Conservation (phyloP, 2,329 filamentous ascomycete species). For the Macroventuria anomochaeta region DNA sequence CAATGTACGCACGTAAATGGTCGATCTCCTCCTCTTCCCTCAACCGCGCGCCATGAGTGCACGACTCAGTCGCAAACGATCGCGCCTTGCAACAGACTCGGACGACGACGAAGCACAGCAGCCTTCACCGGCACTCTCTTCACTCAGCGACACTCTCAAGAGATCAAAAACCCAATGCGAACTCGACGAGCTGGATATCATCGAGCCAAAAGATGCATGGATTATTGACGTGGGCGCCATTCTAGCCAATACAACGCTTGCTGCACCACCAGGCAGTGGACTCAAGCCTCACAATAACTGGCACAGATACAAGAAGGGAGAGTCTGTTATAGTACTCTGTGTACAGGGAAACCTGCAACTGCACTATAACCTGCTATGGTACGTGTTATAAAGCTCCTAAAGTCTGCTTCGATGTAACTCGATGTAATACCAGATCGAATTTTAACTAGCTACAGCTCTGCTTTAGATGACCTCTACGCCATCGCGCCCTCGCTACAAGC, state of each 20-base stretch:
- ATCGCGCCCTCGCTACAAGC: constrained; percentile 44
- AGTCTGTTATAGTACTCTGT: constrained; percentile 39
- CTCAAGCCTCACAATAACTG: constrained; percentile 39
- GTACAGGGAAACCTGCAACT: constrained; percentile 45
- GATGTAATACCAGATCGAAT: neutral
- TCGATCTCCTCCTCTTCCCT: constrained; percentile 21
- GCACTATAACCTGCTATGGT: constrained; percentile 48
- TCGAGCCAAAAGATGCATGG: constrained; percentile 41
- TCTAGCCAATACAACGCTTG: constrained; percentile 36
- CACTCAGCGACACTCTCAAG: constrained; percentile 39
- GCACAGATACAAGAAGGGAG: constrained; percentile 24
- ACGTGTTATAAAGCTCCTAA: constrained; percentile 4
- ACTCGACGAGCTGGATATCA: constrained; percentile 44
- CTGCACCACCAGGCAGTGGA: constrained; percentile 20
- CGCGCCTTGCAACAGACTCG: constrained; percentile 35
- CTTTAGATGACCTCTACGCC: constrained; percentile 39
- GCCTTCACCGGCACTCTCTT: constrained; percentile 29
- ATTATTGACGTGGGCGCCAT: constrained; percentile 41
- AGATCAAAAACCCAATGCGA: constrained; percentile 46
- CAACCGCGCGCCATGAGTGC: constrained; percentile 36
- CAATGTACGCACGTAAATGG: constrained; percentile 24
- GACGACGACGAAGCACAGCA: constrained; percentile 32
- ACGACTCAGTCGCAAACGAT: constrained; percentile 43
- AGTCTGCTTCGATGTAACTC: too few species aligned
- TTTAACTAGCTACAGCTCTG: constrained; percentile 27